Base-by-base conservation (phyloP, 2,329 filamentous ascomycete species). In the Stachybotrys elegans region DNA sequence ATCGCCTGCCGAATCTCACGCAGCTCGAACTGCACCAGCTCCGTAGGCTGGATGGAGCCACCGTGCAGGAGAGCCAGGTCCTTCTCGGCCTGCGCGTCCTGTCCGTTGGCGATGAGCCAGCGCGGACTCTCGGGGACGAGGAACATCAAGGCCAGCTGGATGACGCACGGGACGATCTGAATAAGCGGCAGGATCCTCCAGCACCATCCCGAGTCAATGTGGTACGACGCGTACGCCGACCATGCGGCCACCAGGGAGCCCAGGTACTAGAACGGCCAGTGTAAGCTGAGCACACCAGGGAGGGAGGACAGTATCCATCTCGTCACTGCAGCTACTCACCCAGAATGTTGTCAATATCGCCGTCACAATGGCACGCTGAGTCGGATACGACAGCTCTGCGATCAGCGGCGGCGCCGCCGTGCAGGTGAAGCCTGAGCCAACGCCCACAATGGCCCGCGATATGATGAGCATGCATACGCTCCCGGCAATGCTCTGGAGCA, bases 281-380 rank as follows among this genome's bases (percentile, higher is more conserved):
- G 31, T 34, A 14, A 34, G 31, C n/a, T n/a, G 8, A 34, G 9
- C n/a, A 7, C 19, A 12, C 19, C 9, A 8, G 14, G 6, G 31
- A 34, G 31, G 9, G n/a, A 5, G 31, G 19, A 34, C n/a, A 14
- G 25, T n/a, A 29, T 19, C 52, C n/a, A n/a, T n/a, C n/a, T n/a
- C n/a, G n/a, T n/a, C n/a, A n/a, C n/a, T n/a, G n/a, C n/a, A n/a
- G n/a, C n/a, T n/a, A 47, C 21, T 57, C 55, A 17, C 31, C 31
- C 57, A 63, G 12, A 57, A 55, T 2, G 60, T 59, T 22, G 63
- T 60, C 48, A 62, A 67, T n/a, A 63, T 27, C 2, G 59, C 54
- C 1, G 63, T 64, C 6, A 59, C 36, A 21, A 58, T 64, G 8
- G 57, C 60, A 42, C 62, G 51, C 22, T 67, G 62, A 0, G 57